Base-by-base conservation (phyloP, 768 basidiomycete species). In the Gautieria morchelliformis region DNA sequence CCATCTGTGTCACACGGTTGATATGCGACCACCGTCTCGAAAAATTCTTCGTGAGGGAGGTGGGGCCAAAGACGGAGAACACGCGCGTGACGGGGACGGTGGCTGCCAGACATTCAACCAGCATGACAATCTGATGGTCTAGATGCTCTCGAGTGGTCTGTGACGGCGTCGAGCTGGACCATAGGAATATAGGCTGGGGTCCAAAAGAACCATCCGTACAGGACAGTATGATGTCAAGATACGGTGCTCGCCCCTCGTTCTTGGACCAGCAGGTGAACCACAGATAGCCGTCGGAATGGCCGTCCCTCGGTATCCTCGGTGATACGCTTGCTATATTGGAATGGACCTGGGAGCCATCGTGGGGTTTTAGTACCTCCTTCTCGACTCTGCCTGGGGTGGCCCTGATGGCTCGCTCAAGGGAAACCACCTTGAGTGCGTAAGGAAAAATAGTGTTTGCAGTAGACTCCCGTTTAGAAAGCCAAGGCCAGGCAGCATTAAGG, bases 101-200 rank as follows among this genome's bases (percentile, higher is more conserved):
- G 0, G 52, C 60, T 10, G 65, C 59, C 11, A 88, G 69, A 8
- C 65, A 68, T 1, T 61, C 49, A 3, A 75, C 78, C 8, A 86
- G 70, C 12, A 64, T 58, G 1, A 56, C 42, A 32, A 90, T 65
- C 11, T 77, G 73, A 8, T 70, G 71, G 2, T 63, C 56, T 12
- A 80, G 64, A 39, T 68, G 67, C 1, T 71, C 62, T n/a, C 62
- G 44, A 47, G 67, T 61, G 33, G 86, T 72, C 6, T 60, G 58
- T n/a, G 64, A 61, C n/a, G 63, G 59, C 45, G 55, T 63, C 20
- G 66, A 67, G 6, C 71, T 67, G 15, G 72, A 68, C 63, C 74
- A 79, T 27, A 89, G 71, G 70, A 89, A 89, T 6, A 85, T 62
- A 2, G 88, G 88, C 60, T 87, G 85, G 47, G 71, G 63, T 0